phyloP scores from a whole-genome alignment of 768 basidiomycete species.

The Kwoniella newhampshirensis region DNA sequence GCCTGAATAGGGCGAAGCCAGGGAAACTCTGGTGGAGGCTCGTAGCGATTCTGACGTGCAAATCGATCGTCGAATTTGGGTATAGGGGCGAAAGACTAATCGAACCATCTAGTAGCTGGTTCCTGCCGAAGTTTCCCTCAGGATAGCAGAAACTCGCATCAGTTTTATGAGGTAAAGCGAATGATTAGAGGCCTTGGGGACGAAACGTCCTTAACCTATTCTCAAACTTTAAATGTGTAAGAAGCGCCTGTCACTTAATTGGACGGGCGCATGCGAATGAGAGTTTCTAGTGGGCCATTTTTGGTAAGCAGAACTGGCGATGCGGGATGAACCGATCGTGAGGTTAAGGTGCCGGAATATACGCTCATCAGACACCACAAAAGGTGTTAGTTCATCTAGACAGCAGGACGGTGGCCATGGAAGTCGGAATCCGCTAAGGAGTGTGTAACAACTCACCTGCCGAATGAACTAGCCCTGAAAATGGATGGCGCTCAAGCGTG shows the following conservation, averaged over 20 bases:
- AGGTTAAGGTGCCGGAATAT: constrained; percentile 66
- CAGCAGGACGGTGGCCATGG: constrained; percentile 85
- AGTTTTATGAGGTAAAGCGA: constrained; percentile 63
- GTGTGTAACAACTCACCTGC: constrained; percentile 87
- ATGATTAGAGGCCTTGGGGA: constrained; percentile 89
- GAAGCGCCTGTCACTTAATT: constrained; percentile 56
- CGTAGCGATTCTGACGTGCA: constrained; percentile 95
- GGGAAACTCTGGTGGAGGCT: constrained; percentile 95
- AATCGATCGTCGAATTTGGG: constrained; percentile 93
- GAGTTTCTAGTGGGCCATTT: constrained; percentile 73
- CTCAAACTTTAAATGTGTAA: constrained; percentile 58
- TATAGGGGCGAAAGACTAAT: constrained; percentile 97
- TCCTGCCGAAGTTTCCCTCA: constrained; percentile 87
- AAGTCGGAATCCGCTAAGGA: constrained; percentile 82
- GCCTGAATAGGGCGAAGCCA: constrained; percentile 87
- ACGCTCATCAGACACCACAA: constrained; percentile 82
- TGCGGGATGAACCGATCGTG: constrained; percentile 68
- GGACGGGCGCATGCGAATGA: constrained; percentile 58
- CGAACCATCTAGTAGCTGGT: constrained; percentile 90
- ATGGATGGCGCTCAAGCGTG: constrained; percentile 86
- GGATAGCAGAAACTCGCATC: constrained; percentile 66
- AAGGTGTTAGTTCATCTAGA: constrained; percentile 84
- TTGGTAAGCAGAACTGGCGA: constrained; percentile 30
- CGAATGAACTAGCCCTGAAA: constrained; percentile 88
- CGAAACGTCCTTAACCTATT: constrained; percentile 85